Evolutionary conservation across 306 rosid genomes (phyloP), one percentile per base, ranked within the genome.

Genomic region (Fragaria ananassa): DNA sequence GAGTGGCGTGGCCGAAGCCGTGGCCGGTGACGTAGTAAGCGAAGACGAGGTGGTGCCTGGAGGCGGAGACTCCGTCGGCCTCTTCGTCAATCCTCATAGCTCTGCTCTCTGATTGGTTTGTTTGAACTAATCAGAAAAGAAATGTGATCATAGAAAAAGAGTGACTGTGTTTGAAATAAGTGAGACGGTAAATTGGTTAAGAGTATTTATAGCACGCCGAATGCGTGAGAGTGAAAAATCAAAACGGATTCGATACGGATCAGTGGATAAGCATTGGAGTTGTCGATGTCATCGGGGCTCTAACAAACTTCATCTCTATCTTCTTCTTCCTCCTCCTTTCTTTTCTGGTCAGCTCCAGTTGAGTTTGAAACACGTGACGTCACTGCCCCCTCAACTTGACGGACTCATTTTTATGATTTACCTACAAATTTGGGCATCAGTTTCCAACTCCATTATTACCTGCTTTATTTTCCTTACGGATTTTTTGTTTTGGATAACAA

Each of bases 1-100:
- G 91, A 62, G 98, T 95, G 79, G 97, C 97, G 78, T 92, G 97
- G 39, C 97, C 99, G 76, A 95, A 95, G 75, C 99, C 98, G 81
- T 96, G 91, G 50, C 99, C 99, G 53, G 99, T 96, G 35, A 96
- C 83, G 71, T 96, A 96, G 82, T 91, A 92, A 47, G 98, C 99
- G 74, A 96, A 92, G n/a, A 96, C 90, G 74, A 92, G 82, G 81
- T 83, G 93, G 74, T 93, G 85, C 51, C 79, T 81, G 7, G 99
- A 92, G 58, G 93, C 86, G 2, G 97, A 95, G 1, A 95, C 97
- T 37, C 86, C 91, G 39, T 87, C 93, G 44, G 72, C 76, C n/a
- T 88, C 93, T 74, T 69, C 75, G 4, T 87, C 88, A 18, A 92
- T 90, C 85, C 93, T 87, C 99, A 95, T 92, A 82, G 9, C 71